Conservation (phyloP, 495 filamentous ascomycete species). For the Penicillium cosmopolitanum region DNA sequence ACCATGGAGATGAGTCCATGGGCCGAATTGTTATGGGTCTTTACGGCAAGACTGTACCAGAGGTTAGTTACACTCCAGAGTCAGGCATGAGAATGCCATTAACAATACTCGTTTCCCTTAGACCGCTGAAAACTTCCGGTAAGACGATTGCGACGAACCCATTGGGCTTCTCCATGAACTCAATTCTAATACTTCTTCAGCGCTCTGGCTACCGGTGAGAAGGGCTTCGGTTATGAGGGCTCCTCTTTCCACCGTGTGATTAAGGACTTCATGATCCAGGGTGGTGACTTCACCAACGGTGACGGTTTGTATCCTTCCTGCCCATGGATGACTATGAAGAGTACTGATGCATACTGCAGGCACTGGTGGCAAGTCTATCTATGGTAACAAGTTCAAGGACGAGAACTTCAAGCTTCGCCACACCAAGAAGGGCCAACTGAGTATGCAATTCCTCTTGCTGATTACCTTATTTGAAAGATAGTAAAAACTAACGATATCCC, state of each 20-base stretch:
- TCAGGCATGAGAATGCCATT: neutral
- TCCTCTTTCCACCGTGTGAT: constrained; percentile 98
- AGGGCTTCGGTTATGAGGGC: constrained; percentile 94
- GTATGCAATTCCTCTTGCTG: constrained; percentile 35
- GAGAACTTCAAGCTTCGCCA: constrained; percentile 99
- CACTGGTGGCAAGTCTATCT: constrained; percentile 97
- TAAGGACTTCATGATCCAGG: constrained; percentile 98
- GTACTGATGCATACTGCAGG: constrained; percentile 40
- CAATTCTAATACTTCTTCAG: constrained; percentile 38
- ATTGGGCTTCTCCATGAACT: neutral
- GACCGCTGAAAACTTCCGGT: constrained; percentile 97
- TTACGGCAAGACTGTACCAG: constrained; percentile 97
- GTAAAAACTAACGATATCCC: constrained; percentile 24
- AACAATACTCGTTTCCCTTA: constrained; percentile 28
- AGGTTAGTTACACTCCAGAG: constrained; percentile 50
- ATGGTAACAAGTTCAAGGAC: constrained; percentile 91
- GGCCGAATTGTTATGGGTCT: constrained; percentile 91
- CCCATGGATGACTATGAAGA: neutral
- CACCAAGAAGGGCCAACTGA: constrained; percentile 65
- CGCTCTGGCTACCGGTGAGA: constrained; percentile 93
- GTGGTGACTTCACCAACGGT: constrained; percentile 96
- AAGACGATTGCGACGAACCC: constrained; percentile 16
- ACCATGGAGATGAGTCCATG: constrained; percentile 82
- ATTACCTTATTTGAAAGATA: constrained; percentile 38
- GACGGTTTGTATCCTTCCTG: constrained; percentile 58